Evolutionary conservation across 208 protist species (phyloP).

Genomic region (Acanthamoeba healyi): DNA sequence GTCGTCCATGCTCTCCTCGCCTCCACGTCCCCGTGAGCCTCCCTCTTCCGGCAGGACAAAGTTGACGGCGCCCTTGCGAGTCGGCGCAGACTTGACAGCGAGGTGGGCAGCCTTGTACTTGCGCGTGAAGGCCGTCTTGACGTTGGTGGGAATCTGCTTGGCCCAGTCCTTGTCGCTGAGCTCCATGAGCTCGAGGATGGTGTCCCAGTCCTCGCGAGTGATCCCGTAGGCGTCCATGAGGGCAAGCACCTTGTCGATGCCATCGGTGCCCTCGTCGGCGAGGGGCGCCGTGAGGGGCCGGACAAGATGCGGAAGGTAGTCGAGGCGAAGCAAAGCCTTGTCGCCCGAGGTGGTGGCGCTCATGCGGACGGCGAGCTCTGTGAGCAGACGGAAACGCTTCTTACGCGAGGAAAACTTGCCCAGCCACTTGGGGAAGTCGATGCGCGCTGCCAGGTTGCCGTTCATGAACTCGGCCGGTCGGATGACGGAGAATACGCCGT

Average conservation of each 20-base stretch:
- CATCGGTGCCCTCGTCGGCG: constrained; percentile 23
- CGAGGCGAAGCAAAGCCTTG: constrained; percentile 22
- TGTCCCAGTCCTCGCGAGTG: constrained; percentile 76
- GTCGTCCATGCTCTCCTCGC: neutral
- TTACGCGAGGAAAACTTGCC: constrained; percentile 81
- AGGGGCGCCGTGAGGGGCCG: constrained; percentile 75
- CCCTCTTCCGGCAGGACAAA: constrained; percentile 62
- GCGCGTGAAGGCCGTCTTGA: constrained; percentile 81
- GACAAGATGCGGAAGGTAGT: constrained; percentile 76
- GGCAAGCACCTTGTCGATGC: constrained; percentile 72
- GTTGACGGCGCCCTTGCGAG: constrained; percentile 59
- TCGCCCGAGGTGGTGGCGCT: constrained; percentile 32
- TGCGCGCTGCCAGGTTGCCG: constrained; percentile 8
- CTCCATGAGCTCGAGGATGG: constrained; percentile 75
- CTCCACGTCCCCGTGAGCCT: neutral
- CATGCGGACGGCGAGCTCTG: constrained; percentile 80
- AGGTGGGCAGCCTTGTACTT: constrained; percentile 70
- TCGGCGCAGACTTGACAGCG: constrained; percentile 45
- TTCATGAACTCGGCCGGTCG: constrained; percentile 75
- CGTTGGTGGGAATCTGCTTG: constrained; percentile 25
- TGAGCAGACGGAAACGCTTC: constrained; percentile 77
- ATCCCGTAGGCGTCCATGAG: constrained; percentile 84
- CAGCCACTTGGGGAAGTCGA: constrained; percentile 75
- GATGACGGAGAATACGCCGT: constrained; percentile 75
- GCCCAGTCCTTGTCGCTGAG: constrained; percentile 3